Evolutionary conservation across 768 basidiomycete species (phyloP), one percentile per base, ranked within the genome.

Genomic region (Lactarius pseudohatsudake): DNA sequence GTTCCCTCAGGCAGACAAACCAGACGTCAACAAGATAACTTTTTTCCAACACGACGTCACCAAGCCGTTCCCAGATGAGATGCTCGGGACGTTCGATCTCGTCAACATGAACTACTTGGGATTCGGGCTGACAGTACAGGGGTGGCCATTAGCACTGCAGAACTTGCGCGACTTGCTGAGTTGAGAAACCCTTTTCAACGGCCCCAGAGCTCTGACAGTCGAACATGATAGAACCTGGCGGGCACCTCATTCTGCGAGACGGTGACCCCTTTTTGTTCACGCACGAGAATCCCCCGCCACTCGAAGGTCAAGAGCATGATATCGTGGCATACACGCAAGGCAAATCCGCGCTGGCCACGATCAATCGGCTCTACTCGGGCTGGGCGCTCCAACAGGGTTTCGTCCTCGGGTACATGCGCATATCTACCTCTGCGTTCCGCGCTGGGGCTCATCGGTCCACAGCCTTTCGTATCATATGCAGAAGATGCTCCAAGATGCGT

Each of bases 41-140:
- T 65, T 57, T 6, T 61, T 61, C 54, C 54, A 61, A 30, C 59
- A 61, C 10, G 64, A 65, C 26, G 22, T 61, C 8, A 61, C 59
- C 41, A 26, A 30, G 4, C 43, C 59, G 10, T 61, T 65, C 41
- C 26, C 50, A 0, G 32, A 65, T 13, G 64, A 55, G 7, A 40
- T 65, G 13, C 30, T 56, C 0, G 55, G 55, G 15, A 56, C 55
- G 30, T 26, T 56, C 6, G 55, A 56, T 32, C 55, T 56, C 28
- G 32, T 32, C 55, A 56, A 56, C 55, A 28, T 56, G 55, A 34
- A 7, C 28, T 56, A 15, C 18, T 11, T 56, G 30, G 10, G 13
- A 13, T 56, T 26, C 5, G 55, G 30, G 30, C 55, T 56, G 30
- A 56, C 55, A 34, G 20, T 10, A 20, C 15, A 34, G 32, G 55